Conservation (phyloP, 495 filamentous ascomycete genomes). For the Xylaria telfairii region DNA sequence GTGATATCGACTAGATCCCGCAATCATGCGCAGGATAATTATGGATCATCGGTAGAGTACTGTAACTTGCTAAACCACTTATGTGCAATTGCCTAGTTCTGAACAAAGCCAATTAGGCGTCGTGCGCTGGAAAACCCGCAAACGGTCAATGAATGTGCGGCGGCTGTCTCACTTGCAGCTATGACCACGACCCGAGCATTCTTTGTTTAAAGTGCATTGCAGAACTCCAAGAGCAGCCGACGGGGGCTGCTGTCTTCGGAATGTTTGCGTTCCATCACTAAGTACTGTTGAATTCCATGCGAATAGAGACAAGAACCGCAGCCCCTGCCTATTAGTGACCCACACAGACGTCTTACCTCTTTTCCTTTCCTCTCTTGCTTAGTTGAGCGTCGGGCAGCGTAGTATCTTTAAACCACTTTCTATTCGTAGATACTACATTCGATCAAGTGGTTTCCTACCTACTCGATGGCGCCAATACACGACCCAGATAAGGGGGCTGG, state of each 20-base stretch:
- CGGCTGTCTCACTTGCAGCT: constrained; percentile 33
- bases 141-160: constrained; percentile 31
- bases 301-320: constrained; percentile 30
- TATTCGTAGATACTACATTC: constrained; percentile 8
- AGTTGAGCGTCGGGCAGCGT: not conserved
- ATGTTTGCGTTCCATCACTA: constrained; percentile 30
- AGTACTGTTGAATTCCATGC: constrained; percentile 29
- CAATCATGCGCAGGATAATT: not conserved
- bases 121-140: constrained; percentile 28
- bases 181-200: constrained; percentile 23
- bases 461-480: constrained; percentile 19
- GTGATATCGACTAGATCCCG: not conserved
- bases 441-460: constrained; percentile 9
- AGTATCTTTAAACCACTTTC: not conserved
- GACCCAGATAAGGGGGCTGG: not conserved
- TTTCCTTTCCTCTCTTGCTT: not conserved
- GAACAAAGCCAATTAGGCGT: constrained; percentile 29
- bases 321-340: not conserved
- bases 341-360: not conserved
- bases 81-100: constrained; percentile 1
- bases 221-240: constrained; percentile 13
- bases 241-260: constrained; percentile 31
- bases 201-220: constrained; percentile 38
- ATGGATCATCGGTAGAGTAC: not conserved
- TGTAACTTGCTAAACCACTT: not conserved